Evolutionary conservation across 1,284 basidiomycete species (phyloP).

Genomic region (Coriolopsis trogii): DNA sequence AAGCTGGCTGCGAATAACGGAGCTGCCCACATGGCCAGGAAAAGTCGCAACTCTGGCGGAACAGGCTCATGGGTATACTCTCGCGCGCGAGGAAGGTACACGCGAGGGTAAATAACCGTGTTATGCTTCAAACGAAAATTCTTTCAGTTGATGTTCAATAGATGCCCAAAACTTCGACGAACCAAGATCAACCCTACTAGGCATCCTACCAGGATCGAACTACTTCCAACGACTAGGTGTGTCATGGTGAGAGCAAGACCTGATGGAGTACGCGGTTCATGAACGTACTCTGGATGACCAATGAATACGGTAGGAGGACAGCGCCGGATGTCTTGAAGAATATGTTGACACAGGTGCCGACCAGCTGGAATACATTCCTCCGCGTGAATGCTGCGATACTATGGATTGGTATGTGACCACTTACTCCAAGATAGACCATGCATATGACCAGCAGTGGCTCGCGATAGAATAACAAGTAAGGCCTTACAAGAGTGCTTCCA

Average conservation of each 20-base stretch:
- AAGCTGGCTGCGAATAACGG: slow-evolving; percentile 12
- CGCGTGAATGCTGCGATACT: too few relatives aligned
- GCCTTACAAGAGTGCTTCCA: neutral
- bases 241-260: neutral
- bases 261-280: neutral
- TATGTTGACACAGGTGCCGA: neutral
- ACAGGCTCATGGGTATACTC: neutral
- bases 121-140: neutral
- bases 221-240: too few relatives aligned
- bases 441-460: neutral
- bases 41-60: slow-evolving; percentile 15
- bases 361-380: neutral
- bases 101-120: neutral
- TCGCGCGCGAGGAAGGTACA: neutral
- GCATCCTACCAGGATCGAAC: too few relatives aligned
- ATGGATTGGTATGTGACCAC: neutral
- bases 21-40: slow-evolving; percentile 8
- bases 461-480: neutral
- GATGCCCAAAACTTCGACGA: neutral
- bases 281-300: neutral
- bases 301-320: neutral
- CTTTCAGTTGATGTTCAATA: neutral
- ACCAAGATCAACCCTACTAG: neutral
- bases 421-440: neutral
- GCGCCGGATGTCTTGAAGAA: neutral